These are phyloP conservation scores for Moesziomyces sp. DNA, from an alignment of 1,284 basidiomycete species.

Conservation along the genomic window DNA sequence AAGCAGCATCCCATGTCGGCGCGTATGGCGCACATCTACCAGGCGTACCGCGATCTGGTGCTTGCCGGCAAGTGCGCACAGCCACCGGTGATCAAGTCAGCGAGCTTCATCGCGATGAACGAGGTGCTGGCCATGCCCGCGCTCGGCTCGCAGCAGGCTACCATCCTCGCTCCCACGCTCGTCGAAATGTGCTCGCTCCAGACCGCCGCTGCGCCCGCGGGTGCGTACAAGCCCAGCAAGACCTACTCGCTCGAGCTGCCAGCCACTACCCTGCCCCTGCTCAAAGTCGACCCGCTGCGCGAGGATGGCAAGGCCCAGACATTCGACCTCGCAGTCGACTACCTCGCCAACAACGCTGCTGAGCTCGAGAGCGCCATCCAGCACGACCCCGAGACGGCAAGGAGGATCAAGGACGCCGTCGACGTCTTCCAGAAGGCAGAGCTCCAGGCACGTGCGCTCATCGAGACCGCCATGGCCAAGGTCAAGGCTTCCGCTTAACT, in stretches of 20 bases:
- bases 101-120: constrained; percentile 33
- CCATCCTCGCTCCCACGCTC: constrained; percentile 31
- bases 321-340: constrained; percentile 20
- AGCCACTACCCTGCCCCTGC: constrained; percentile 12
- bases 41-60: constrained; percentile 23
- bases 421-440: constrained; percentile 31
- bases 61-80: neutral
- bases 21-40: constrained; percentile 40
- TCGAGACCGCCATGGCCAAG: constrained; percentile 28
- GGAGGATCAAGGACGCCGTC: constrained; percentile 38
- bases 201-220: constrained; percentile 1
- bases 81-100: constrained; percentile 33
- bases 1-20: constrained; percentile 37
- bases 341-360: constrained; percentile 19
- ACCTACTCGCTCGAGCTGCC: constrained; percentile 21
- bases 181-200: constrained; percentile 21
- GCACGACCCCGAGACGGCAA: constrained; percentile 19
- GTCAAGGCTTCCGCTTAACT: constrained; percentile 3
- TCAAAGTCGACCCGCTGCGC: constrained; percentile 28
- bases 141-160: constrained; percentile 33
- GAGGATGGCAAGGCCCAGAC: constrained; percentile 21
- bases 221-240: constrained; percentile 32
- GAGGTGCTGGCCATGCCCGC: constrained; percentile 36
- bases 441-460: constrained; percentile 24
- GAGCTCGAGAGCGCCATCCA: constrained; percentile 16